phyloP scores from a whole-genome alignment of 2,329 filamentous ascomycete genomes.

The Huntiella bhutanensis region DNA sequence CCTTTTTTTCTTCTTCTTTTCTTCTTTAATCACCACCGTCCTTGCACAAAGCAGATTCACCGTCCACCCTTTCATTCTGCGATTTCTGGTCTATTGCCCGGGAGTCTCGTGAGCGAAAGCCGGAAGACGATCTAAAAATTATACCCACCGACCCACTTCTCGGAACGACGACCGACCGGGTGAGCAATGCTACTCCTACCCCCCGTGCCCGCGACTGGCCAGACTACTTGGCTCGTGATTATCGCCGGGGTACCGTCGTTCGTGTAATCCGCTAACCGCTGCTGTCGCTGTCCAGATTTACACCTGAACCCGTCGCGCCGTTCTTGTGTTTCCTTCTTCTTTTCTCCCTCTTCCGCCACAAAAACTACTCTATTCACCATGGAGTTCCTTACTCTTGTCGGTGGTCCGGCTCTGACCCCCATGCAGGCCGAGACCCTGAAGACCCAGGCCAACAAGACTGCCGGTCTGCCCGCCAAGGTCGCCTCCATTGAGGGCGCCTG shows the following conservation, averaged over 20 bases:
- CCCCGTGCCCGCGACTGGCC: too few species aligned
- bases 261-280: too few species aligned
- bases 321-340: not conserved
- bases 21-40: constrained; percentile 1
- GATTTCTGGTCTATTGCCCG: constrained; percentile 2
- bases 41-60: constrained; percentile 1
- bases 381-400: constrained; percentile 19
- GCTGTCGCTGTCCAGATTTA: not conserved
- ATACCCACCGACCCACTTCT: too few species aligned
- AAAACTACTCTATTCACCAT: constrained; percentile 6
- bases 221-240: too few species aligned
- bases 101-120: constrained; percentile 4
- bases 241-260: too few species aligned
- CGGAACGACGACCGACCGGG: not conserved
- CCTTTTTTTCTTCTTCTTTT: constrained; percentile 1
- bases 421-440: constrained; percentile 26
- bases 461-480: constrained; percentile 22
- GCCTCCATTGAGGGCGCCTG: constrained; percentile 32
- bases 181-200: not conserved
- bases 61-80: not conserved
- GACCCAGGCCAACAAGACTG: constrained; percentile 24
- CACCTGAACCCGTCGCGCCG: not conserved
- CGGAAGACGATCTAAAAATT: constrained; percentile 1
- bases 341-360: not conserved
- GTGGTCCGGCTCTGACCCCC: constrained; percentile 30